A percentile compares a stretch with the other conserved stretches of the same genome.
Evolutionary conservation across 2,329 filamentous ascomycete species (phyloP).

Genomic region (Peltaster fructicola): DNA sequence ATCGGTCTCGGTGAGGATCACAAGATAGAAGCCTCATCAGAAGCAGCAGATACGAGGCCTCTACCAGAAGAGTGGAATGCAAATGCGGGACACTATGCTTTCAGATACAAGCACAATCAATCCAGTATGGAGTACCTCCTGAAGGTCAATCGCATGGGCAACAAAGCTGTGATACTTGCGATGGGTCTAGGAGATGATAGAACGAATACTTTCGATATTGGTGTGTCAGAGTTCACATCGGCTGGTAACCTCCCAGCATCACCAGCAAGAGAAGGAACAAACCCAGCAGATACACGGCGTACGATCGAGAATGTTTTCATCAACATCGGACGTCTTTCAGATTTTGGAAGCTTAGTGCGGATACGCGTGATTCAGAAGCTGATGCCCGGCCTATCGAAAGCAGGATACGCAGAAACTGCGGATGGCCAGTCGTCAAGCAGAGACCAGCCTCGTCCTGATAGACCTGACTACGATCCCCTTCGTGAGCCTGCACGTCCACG

Average conservation of each 20-base stretch:
- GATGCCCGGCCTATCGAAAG: constrained; percentile 56
- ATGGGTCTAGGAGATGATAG: constrained; percentile 65
- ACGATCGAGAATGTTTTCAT: constrained; percentile 48
- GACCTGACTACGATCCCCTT: constrained; percentile 28
- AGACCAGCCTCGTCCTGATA: constrained; percentile 9
- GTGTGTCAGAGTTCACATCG: constrained; percentile 57
- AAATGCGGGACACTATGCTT: constrained; percentile 50
- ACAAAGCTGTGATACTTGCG: constrained; percentile 68
- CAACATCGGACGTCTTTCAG: constrained; percentile 46
- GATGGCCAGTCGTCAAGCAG: constrained; percentile 7
- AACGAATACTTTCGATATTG: constrained; percentile 60
- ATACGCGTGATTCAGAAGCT: constrained; percentile 70
- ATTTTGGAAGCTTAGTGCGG: constrained; percentile 57
- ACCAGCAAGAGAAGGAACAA: constrained; percentile 15
- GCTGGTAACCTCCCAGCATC: constrained; percentile 37
- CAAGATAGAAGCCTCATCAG: constrained; percentile 29
- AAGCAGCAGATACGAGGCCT: constrained; percentile 33
- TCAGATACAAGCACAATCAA: constrained; percentile 73
- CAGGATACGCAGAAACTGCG: constrained; percentile 52
- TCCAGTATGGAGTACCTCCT: constrained; percentile 72
- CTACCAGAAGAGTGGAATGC: constrained; percentile 70
- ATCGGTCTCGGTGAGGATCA: constrained; percentile 74
- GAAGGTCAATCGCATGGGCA: constrained; percentile 64
- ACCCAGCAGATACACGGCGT: constrained; percentile 16
- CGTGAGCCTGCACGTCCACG: constrained; percentile 47